Percentiles rank a stretch among this genome's conserved stretches.
These are phyloP conservation scores for Fusarium foetens DNA, from an alignment of 2,329 filamentous ascomycete genomes.

Conservation along the genomic window DNA sequence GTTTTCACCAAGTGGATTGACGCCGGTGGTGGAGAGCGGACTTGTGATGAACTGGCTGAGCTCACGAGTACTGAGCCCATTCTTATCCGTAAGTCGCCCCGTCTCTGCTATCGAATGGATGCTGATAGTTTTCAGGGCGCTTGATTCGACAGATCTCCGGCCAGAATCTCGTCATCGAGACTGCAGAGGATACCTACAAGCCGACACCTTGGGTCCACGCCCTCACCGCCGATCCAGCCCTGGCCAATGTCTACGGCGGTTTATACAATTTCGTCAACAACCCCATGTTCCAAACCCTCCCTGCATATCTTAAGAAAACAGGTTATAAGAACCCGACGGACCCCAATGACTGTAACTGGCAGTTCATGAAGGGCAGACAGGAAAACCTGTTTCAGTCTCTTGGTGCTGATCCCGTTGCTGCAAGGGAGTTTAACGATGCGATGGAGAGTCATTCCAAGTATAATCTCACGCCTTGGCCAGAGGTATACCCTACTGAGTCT, in stretches of 20 bases:
- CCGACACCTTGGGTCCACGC: constrained; percentile 48
- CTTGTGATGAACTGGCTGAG: constrained; percentile 46
- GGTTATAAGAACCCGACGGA: constrained; percentile 51
- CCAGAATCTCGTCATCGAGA: constrained; percentile 50
- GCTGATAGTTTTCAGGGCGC: constrained; percentile 39
- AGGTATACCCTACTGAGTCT: constrained; percentile 48
- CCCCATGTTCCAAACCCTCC: constrained; percentile 47
- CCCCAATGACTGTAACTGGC: constrained; percentile 47
- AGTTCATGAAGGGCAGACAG: constrained; percentile 44
- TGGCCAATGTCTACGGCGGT: constrained; percentile 47
- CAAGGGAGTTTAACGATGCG: constrained; percentile 48
- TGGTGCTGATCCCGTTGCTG: constrained; percentile 44
- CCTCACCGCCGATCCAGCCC: constrained; percentile 43
- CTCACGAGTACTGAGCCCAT: constrained; percentile 48
- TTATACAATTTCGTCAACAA: constrained; percentile 49
- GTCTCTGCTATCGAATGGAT: not conserved
- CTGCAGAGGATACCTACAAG: constrained; percentile 48
- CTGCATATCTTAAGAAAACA: constrained; percentile 47
- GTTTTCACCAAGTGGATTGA: constrained; percentile 52
- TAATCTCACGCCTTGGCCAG: constrained; percentile 52
- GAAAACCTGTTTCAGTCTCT: constrained; percentile 49
- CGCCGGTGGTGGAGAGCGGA: constrained; percentile 44
- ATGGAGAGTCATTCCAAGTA: constrained; percentile 53
- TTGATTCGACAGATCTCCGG: constrained; percentile 51
- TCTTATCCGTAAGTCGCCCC: constrained; percentile 45